phyloP scores from a whole-genome alignment of 2,329 filamentous ascomycete species.

The Huntiella abstrusa region DNA sequence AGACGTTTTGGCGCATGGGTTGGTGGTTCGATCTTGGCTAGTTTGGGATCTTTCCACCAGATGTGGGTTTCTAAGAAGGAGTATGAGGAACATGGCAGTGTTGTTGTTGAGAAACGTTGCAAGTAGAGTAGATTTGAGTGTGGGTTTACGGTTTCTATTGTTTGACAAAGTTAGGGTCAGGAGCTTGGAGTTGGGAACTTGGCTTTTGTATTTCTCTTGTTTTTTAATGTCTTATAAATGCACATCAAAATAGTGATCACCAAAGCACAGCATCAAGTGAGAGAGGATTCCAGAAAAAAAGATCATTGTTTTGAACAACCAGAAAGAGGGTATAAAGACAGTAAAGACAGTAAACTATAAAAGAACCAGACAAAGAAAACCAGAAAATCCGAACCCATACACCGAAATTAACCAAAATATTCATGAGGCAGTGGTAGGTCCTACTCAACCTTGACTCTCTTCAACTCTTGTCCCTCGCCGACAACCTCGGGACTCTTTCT shows the following conservation, averaged over 20 bases:
- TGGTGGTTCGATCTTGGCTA: conserved; percentile 86
- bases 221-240: neutral
- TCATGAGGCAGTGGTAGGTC: neutral
- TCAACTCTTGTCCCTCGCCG: conserved; percentile 28
- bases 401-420: neutral
- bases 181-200: conserved; percentile 1
- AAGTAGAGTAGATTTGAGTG: conserved; percentile 35
- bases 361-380: conserved; percentile 8
- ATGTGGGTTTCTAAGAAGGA: conserved; percentile 98
- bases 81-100: conserved; percentile 83
- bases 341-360: conserved; percentile 3
- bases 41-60: conserved; percentile 93
- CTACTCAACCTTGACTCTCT: conserved; percentile 34
- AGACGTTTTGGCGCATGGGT: conserved; percentile 89
- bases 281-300: conserved; percentile 1
- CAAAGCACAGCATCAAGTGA: neutral
- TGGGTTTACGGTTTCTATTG: neutral
- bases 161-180: neutral
- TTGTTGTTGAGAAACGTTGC: conserved; percentile 90
- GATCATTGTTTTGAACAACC: conserved; percentile 1
- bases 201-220: neutral
- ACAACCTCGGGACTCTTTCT: conserved; percentile 36
- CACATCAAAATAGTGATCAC: conserved; percentile 1
- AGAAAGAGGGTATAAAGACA: conserved; percentile 8
- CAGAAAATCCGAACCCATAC: neutral